Base-by-base conservation (phyloP, 306 rosid species). In the Prunus campanulata region DNA sequence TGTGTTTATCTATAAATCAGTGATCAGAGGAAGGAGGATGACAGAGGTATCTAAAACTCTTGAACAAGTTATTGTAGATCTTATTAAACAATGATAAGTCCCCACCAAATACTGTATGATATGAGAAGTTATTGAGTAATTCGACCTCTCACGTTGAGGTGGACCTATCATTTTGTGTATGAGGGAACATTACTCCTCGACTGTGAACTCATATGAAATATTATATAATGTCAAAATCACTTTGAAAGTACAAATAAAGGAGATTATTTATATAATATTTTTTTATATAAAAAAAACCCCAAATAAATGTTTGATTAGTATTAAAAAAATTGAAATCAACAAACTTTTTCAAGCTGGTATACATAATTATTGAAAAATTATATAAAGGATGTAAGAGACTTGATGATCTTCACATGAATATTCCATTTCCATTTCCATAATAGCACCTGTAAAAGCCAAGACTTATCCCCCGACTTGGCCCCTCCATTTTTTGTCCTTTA, bases 371-470 rank as follows among this genome's bases (percentile, higher is more conserved):
- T 12, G 30, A 71, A 71, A 6, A 8, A 6, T 52, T 2, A 16
- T 44, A 72, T 20, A 14, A 13, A 2, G 1, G 24, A n/a, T 22
- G 12, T 4, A 57, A 60, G 11, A 2, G 29, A 15, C 57, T 74
- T 61, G 14, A 74, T 61, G 77, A 18, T 19, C 67, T 27, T 74
- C 77, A 74, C 77, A 74, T 74, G 77, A 74, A 74, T 29, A 74
- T 74, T 61, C 77, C 70, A 61, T 27, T 27, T 74, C 59, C 76
- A 32, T 27, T 27, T 74, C 60, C 76, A 12, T 35, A 30, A 39
- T 20, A 35, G 54, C 32, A 11, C 3, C 44, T 62, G 67, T 15
- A 62, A 59, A 48, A 70, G 42, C 8, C 5, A 15, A 27, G 2
- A 55, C 12, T 20, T 39, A 39, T 39, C 22, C 54, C 55, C 30